Evolutionary conservation across 148 eudicot genomes (phyloP).

Genomic region (Silene latifolia): DNA sequence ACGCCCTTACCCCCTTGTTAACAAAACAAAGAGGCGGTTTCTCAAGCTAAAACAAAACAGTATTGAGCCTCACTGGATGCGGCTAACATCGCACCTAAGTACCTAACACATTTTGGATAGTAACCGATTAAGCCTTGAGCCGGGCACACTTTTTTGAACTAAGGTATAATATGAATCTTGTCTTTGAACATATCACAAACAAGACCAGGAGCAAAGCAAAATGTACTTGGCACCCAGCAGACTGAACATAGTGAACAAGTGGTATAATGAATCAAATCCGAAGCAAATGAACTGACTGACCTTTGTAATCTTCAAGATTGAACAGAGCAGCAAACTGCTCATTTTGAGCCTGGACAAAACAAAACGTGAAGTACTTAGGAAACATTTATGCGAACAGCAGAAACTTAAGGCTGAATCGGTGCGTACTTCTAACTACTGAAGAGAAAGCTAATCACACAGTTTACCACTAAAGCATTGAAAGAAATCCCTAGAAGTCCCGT

Average conservation of each 20-base stretch:
- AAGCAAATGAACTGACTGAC: slow-evolving; percentile 33
- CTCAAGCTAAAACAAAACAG: neutral
- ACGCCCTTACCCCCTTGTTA: too few species aligned
- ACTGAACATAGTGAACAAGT: neutral
- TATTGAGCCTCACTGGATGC: neutral
- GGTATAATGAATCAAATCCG: neutral
- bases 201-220: neutral
- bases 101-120: neutral
- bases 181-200: neutral
- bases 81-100: neutral
- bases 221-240: neutral
- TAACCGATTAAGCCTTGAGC: neutral
- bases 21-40: too few species aligned
- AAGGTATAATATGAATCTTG: neutral
- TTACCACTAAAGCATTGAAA: neutral
- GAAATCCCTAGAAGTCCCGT: too few species aligned
- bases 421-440: neutral
- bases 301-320: slow-evolving; percentile 91
- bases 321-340: slow-evolving; percentile 71
- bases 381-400: neutral
- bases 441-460: neutral
- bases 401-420: neutral
- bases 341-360: slow-evolving; percentile 73
- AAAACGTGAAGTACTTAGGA: slow-evolving; percentile 11
- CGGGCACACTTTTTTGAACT: neutral